Percentiles rank a stretch among this genome's conserved stretches.
Evolutionary conservation across 164 flowering plant genomes (phyloP).

Genomic region (Chimonanthus salicifolius): DNA sequence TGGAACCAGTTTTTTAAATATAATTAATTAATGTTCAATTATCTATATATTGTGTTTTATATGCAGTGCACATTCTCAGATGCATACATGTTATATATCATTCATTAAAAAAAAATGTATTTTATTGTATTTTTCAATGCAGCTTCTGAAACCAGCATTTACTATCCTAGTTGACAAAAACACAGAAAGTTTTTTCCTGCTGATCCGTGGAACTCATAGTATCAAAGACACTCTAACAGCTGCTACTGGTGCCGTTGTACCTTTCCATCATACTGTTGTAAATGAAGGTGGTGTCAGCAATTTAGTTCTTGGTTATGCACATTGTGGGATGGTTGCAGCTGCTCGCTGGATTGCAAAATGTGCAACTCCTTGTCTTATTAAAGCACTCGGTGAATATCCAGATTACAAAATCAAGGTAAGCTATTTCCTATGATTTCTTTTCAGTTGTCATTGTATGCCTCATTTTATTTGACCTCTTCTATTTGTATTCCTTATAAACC

Average conservation of each 20-base stretch:
- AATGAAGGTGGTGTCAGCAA: constrained; percentile 85
- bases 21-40: no score
- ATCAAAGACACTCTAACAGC: constrained; percentile 95
- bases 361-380: constrained; percentile 70
- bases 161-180: constrained; percentile 68
- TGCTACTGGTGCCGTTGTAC: constrained; percentile 95
- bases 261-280: constrained; percentile 91
- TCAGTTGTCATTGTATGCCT: background rate
- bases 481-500: background rate
- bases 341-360: constrained; percentile 96
- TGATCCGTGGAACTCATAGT: constrained; percentile 98
- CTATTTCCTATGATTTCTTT: background rate
- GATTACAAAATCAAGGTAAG: constrained; percentile 76
- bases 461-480: background rate
- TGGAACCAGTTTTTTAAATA: no score
- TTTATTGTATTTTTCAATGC: constrained; percentile 18
- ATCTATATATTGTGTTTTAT: background rate
- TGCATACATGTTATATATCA: no score
- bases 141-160: constrained; percentile 98
- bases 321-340: constrained; percentile 99
- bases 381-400: constrained; percentile 57
- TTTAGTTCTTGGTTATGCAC: constrained; percentile 93
- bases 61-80: no score
- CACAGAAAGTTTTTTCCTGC: constrained; percentile 50
- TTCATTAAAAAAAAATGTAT: no score